phyloP scores from a whole-genome alignment of 176 grass and related monocot genomes.

The Oryza meyeriana region DNA sequence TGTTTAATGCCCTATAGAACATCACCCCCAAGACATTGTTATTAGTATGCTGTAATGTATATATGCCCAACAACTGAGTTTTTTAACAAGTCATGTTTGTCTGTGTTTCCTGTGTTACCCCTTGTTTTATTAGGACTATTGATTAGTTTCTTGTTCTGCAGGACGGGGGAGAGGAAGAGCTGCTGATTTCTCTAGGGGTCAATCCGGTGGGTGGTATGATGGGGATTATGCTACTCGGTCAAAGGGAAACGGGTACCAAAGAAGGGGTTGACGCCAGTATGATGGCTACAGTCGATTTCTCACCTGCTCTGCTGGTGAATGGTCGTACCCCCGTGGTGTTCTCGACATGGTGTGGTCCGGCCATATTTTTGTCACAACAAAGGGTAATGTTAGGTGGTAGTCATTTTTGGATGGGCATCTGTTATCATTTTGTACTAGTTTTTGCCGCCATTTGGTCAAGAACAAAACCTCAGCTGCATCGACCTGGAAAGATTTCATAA shows the following conservation, averaged over 20 bases:
- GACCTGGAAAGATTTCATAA: not conserved
- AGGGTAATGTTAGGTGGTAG: not conserved
- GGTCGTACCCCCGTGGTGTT: conserved; percentile 4
- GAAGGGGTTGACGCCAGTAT: conserved; percentile 39
- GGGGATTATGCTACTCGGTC: conserved; percentile 39
- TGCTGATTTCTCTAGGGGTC: conserved; percentile 32
- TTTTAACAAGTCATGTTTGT: not conserved
- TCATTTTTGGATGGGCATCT: conserved; percentile 27
- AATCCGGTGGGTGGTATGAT: conserved; percentile 31
- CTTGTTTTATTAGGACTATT: not conserved
- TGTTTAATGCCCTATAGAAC: not conserved
- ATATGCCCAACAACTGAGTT: not conserved
- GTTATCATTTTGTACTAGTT: conserved; percentile 31
- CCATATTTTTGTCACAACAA: conserved; percentile 39
- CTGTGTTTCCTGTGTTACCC: not conserved
- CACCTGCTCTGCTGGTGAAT: conserved; percentile 8
- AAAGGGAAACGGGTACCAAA: conserved; percentile 40
- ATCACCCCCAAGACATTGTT: not conserved
- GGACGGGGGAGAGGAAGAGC: conserved; percentile 42
- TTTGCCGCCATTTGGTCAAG: conserved; percentile 8
- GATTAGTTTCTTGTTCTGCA: conserved; percentile 23
- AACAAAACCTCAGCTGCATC: conserved; percentile 8
- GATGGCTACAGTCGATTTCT: conserved; percentile 25
- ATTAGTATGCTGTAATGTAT: not conserved
- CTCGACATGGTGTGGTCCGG: conserved; percentile 19